Evolutionary conservation across 306 rosid genomes (phyloP).

Genomic region (Glycyrrhiza uralensis): DNA sequence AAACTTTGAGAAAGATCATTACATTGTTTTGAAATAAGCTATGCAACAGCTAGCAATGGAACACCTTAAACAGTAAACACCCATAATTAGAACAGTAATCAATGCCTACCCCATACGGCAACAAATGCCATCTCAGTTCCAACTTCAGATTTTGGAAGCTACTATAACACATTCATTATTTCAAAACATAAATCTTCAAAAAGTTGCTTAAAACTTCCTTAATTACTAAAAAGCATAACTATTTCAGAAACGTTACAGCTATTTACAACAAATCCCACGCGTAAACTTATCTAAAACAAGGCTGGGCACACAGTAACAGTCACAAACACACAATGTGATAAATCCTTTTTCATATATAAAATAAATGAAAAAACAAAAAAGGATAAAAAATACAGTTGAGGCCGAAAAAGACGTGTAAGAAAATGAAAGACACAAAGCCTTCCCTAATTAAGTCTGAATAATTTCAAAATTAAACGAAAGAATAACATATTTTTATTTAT

Average conservation of each 20-base stretch:
- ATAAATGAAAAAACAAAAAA: background rate
- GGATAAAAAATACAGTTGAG: background rate
- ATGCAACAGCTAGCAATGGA: too few relatives aligned
- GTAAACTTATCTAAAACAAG: background rate
- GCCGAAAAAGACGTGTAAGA: background rate
- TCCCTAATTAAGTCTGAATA: background rate
- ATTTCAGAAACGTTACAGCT: background rate
- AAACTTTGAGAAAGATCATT: too few relatives aligned
- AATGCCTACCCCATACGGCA: background rate
- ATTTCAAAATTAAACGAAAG: background rate
- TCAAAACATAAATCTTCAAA: too few relatives aligned
- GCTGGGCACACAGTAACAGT: too few relatives aligned
- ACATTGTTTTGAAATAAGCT: too few relatives aligned
- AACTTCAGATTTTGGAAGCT: background rate
- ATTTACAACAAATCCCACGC: background rate
- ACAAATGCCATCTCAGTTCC: constrained; percentile 2
- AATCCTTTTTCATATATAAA: background rate
- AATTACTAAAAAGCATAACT: too few relatives aligned
- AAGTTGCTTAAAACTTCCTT: background rate
- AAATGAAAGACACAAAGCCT: background rate
- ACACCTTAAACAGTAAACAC: too few relatives aligned
- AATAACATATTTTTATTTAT: background rate
- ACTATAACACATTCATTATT: background rate
- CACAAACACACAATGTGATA: background rate
- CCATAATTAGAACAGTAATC: background rate